Conservation (phyloP, 2,329 filamentous ascomycete species). For the Diaporthe batatas region DNA sequence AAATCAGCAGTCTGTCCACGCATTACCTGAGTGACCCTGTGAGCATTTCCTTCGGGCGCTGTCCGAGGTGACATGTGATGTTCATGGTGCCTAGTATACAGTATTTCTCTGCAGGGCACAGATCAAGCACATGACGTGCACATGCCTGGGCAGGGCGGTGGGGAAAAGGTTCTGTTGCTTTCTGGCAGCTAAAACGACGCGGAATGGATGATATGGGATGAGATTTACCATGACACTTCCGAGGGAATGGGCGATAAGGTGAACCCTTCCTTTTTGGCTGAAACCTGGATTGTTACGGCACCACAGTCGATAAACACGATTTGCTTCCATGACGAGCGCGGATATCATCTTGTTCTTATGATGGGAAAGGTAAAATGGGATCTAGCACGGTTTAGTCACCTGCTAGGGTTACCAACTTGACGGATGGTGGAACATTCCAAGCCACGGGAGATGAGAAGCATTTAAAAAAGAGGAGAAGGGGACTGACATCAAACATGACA, state of each 20-base stretch:
- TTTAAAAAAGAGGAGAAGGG: background rate
- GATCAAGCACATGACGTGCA: background rate
- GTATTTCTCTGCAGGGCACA: background rate
- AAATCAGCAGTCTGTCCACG: background rate
- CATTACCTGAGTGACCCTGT: background rate
- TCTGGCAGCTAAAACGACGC: background rate
- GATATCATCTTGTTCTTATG: slow-evolving; percentile 96
- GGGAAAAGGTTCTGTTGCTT: too few species aligned
- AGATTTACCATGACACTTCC: slow-evolving; percentile 82
- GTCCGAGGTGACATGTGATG: too few species aligned
- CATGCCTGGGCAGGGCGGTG: background rate
- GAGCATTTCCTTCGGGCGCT: background rate
- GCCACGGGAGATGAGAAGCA: background rate
- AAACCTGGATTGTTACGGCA: slow-evolving; percentile 94
- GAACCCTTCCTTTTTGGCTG: slow-evolving; percentile 82
- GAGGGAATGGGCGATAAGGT: slow-evolving; percentile 92
- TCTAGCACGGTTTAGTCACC: slow-evolving; percentile 50
- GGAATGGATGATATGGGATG: background rate
- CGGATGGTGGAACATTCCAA: background rate
- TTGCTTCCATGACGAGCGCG: slow-evolving; percentile 90
- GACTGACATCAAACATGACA: slow-evolving; percentile 84
- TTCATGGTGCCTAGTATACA: too few species aligned
- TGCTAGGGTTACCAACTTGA: background rate
- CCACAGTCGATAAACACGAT: slow-evolving; percentile 96
- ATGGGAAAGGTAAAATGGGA: slow-evolving; percentile 96